A percentile compares a stretch with the other conserved stretches of the same genome.
Conservation (phyloP, 192 early-diverging fungal species). For the Hyaloraphidium curvatum region DNA sequence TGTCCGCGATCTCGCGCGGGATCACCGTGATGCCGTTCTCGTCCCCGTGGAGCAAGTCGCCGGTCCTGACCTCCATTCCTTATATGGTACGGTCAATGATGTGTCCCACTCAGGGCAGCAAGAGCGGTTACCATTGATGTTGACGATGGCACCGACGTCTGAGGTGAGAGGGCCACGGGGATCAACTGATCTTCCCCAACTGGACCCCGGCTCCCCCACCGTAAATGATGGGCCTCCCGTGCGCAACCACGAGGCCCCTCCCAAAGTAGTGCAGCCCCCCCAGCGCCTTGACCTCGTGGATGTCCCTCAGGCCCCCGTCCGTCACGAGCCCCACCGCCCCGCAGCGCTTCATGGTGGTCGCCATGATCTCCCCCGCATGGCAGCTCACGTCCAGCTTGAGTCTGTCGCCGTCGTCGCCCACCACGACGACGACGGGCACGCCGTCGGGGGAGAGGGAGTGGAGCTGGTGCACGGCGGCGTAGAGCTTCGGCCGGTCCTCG, state of each 20-base stretch:
- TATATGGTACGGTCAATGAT: too few species aligned
- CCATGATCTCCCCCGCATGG: not conserved
- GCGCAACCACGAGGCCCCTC: not conserved
- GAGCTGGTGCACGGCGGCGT: not conserved
- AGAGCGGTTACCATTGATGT: not conserved
- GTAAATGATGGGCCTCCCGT: not conserved
- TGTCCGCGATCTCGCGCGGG: not conserved
- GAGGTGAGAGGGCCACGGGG: too few species aligned
- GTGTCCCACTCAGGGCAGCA: too few species aligned
- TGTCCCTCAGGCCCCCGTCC: not conserved
- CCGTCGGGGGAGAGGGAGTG: not conserved
- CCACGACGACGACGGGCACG: not conserved
- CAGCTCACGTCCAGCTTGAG: not conserved
- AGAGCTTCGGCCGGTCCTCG: not conserved
- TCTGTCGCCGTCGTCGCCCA: not conserved
- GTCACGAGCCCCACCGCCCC: not conserved
- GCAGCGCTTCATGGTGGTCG: not conserved
- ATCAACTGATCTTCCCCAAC: too few species aligned
- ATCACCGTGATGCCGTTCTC: not conserved
- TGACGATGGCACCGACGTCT: not conserved
- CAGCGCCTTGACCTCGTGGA: not conserved
- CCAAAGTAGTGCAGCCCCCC: not conserved
- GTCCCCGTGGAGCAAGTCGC: not conserved
- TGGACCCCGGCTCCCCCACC: too few species aligned
- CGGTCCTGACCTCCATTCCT: not conserved